A percentile compares a stretch with the other conserved stretches of the same genome.
Evolutionary conservation across 331 rosid genomes (phyloP).

Genomic region (Arachis monticola): DNA sequence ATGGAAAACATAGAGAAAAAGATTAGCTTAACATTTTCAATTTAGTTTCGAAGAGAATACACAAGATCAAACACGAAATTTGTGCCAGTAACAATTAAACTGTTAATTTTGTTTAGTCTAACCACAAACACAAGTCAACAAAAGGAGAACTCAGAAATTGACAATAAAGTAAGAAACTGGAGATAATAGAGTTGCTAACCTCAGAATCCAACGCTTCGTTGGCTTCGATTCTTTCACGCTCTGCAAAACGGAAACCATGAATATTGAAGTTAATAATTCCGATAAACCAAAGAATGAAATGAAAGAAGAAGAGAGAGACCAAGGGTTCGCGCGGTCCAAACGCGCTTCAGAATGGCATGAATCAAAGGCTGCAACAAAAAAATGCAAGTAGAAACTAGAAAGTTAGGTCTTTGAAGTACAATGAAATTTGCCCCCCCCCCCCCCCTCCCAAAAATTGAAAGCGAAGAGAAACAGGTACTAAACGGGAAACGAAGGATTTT

Average conservation of each 20-base stretch:
- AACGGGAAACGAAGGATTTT: conserved; percentile 10
- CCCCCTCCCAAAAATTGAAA: neutral
- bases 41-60: neutral
- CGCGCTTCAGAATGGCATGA: conserved; percentile 73
- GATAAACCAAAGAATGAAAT: neutral
- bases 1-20: neutral
- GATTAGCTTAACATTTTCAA: neutral
- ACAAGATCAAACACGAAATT: neutral
- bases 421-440: neutral
- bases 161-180: neutral
- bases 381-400: neutral
- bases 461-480: neutral
- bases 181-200: conserved; percentile 37
- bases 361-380: conserved; percentile 60
- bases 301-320: conserved; percentile 45
- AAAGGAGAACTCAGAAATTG: conserved; percentile 19
- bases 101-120: neutral
- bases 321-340: conserved; percentile 68
- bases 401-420: neutral
- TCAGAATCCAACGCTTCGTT: conserved; percentile 48
- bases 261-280: neutral
- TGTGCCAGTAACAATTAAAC: neutral
- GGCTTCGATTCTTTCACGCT: conserved; percentile 44
- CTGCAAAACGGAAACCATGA: conserved; percentile 32
- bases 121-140: neutral